Base-by-base conservation (phyloP, 495 filamentous ascomycete genomes). In the Xylaria castorea region DNA sequence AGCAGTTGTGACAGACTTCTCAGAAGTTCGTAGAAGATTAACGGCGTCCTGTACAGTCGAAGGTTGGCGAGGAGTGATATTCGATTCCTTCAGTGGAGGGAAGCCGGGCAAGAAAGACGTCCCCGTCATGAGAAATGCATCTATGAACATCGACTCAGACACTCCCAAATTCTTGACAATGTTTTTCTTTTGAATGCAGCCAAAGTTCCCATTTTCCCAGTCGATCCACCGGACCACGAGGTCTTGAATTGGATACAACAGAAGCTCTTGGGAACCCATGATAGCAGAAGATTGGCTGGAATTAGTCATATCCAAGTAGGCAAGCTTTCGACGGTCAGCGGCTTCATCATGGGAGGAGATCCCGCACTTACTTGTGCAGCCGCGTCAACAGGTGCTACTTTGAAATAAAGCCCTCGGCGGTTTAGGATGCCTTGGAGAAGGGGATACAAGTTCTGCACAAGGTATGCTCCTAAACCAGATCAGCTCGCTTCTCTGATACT, bases 381-480 rank as follows among this genome's bases (percentile, higher is more conserved):
- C 57, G 95, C 93, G 77, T 91, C 93, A 81, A 95, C 98, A 4
- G 96, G 97, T 18, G 97, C 92, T 64, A 97, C 93, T 64, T 93
- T 88, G 79, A 94, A 97, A 48, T 93, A 87, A 53, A 97, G 84
- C 5, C 86, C 86, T 70, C 90, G 86, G 68, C 92, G 86, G 69
- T 85, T 82, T 42, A 98, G 85, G 42, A 94, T 89, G 50, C 87
- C 83, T 80, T 95, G 93, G 22, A 99, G 83, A 69, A 92, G 89
- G 40, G 88, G 89, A 75, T 91, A 95, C 51, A 94, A 85, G 53
- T 88, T 86, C 83, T 81, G 87, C 74, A 82, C 82, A 76, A 79
- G 89, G 78, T 84, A 89, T 77, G 84, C 90, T 48, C 82, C 89
- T 90, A 70, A n/a, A n/a, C 57, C 4, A 36, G 20, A 73, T 83